Evolutionary conservation across 2,329 filamentous ascomycete species (phyloP), one percentile per base, ranked within the genome.

Genomic region (Paecilomyces dactylethromorphus): DNA sequence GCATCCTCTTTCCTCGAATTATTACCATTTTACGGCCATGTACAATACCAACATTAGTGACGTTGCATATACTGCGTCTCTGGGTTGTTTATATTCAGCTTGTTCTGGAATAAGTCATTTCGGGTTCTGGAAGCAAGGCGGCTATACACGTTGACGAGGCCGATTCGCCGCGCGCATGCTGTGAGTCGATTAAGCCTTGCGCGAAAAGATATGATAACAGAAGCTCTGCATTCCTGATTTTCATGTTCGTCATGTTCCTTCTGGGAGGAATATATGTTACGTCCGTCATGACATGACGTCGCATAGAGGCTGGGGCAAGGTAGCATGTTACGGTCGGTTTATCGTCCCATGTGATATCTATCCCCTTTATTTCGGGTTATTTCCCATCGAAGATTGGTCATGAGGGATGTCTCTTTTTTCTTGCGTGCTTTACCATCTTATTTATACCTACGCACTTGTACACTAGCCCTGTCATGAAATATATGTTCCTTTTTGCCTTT

Each of bases 11-110:
- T 53, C 51, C 58, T 57, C 58, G 49, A 26, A 12, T 45, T 59
- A n/a, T 2, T 22, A 51, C 24, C 31, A 35, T 21, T 31, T 39
- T 18, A 29, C 22, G 15, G 26, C 49, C 26, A 31, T 50, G 45
- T 53, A 58, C 51, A 54, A 53, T 55, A 56, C 58, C 49, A 35
- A 35, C 26, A 26, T 18, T 53, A 58, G 60, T 65, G 59, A 63
- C 58, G 54, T 12, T 3, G 32, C 29, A 51, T n/a, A 57, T 54
- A 49, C 50, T 26, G n/a, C 50, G 33, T 49, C 39, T 50, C 51
- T 57, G 32, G 49, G 56, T 22, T 57, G 49, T 53, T 53, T 53
- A 53, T 57, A 57, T 32, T 24, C 56, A 33, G 50, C 32, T 29
- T 53, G 18, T 18, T 52, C 50, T 52, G 50, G 50, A 52, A 52